Base-by-base conservation (phyloP, 1,139 yeast genomes). In the Geotrichum klebahnii region DNA sequence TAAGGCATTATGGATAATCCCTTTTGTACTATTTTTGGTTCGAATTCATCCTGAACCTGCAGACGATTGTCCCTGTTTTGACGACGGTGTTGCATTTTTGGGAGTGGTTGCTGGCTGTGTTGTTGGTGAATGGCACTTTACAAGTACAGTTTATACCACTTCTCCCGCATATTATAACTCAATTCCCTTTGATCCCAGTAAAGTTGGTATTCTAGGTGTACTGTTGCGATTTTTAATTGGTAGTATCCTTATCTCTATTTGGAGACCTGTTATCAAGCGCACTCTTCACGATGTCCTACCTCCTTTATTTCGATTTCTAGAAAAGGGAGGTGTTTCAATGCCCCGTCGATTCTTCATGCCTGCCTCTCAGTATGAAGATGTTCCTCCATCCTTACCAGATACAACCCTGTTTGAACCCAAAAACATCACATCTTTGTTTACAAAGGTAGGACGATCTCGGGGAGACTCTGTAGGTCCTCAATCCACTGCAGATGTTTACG, bases 61-160 rank as follows among this genome's bases (percentile, higher is more conserved):
- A 10, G 98, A 92, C 61, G 85, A 84, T 61, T 92, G 98, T 64
- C 98, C 98, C 0, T 92, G 98, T 65, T 90, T 84, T 65, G 97
- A 88, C 62, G 98, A 92, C 63, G 82, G 94, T 6, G 96, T 92
- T 19, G 95, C 97, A 2, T 92, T 92, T 61, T 72, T 89, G 51
- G 97, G 97, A 1, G 98, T 92, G 26, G 75, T 89, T 19, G 73
- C 84, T 45, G 97, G 97, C 0, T 60, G 82, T 24, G 88, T 81
- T 55, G 56, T 82, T 34, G 75, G 82, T 10, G 78, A 77, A 56
- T 79, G 83, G 77, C 57, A 23, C 67, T 67, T 28, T 9, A 53
- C 40, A 42, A 61, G 58, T 1, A 39, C 45, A 2, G 42, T 28
- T 10, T 44, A 32, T n/a, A 10, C 37, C 41, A 4, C 32, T 49